These are phyloP conservation scores for Vigna radiata DNA, from an alignment of 306 rosid genomes.

Conservation along the genomic window DNA sequence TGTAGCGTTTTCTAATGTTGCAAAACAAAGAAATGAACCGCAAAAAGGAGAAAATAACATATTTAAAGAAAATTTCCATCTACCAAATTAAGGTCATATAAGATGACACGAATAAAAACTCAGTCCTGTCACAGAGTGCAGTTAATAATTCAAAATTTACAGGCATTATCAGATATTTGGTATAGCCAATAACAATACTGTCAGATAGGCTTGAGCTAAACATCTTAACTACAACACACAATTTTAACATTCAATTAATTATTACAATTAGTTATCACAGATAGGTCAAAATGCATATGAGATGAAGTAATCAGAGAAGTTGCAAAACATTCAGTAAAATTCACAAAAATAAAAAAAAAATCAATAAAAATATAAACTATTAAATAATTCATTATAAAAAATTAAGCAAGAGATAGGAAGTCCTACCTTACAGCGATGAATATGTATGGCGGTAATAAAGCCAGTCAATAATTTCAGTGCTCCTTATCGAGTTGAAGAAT, in stretches of 20 bases:
- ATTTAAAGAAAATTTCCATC: neutral
- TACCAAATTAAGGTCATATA: slow-evolving; percentile 17
- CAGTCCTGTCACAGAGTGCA: slow-evolving; percentile 1
- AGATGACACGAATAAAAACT: neutral
- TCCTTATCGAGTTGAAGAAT: neutral
- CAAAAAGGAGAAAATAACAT: neutral
- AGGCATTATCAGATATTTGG: neutral
- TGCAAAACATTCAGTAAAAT: neutral
- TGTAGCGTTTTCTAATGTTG: slow-evolving; percentile 32
- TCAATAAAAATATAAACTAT: neutral
- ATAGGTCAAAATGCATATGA: neutral
- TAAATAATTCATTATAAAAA: neutral
- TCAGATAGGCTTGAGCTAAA: slow-evolving; percentile 9
- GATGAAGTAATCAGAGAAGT: neutral
- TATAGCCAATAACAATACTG: neutral
- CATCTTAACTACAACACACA: neutral
- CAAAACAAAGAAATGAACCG: neutral
- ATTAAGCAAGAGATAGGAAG: neutral
- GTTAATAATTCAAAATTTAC: neutral
- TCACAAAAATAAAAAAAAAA: neutral
- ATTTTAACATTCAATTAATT: slow-evolving; percentile 10
- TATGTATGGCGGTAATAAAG: neutral
- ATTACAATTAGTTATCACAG: neutral
- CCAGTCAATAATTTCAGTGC: neutral
- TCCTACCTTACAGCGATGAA: slow-evolving; percentile 46